Percentiles rank a stretch among this genome's conserved stretches.
Evolutionary conservation across 768 basidiomycete genomes (phyloP).

Genomic region (Chlorophyllum brunneum): DNA sequence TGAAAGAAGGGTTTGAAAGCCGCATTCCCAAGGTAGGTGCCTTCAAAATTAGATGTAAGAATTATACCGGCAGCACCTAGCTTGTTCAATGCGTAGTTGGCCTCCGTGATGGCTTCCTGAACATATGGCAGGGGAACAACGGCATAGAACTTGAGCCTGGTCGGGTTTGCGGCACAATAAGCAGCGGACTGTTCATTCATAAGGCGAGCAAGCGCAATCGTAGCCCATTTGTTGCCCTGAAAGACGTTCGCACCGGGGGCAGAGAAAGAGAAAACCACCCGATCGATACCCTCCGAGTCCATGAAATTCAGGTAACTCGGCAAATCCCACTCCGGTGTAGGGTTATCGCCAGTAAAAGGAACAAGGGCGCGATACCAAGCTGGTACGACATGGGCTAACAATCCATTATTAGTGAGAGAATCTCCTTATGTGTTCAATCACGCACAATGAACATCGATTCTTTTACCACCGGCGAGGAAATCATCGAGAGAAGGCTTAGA

Average conservation of each 20-base stretch:
- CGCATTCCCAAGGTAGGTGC: constrained; percentile 28
- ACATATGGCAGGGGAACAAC: constrained; percentile 32
- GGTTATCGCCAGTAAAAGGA: constrained; percentile 25
- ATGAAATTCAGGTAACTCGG: constrained; percentile 26
- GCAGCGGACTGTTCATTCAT: constrained; percentile 34
- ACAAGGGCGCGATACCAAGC: constrained; percentile 28
- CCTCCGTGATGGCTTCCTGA: constrained; percentile 28
- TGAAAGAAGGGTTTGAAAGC: constrained; percentile 27
- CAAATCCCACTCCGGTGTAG: constrained; percentile 29
- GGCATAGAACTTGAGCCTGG: constrained; percentile 29
- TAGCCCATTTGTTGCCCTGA: constrained; percentile 22
- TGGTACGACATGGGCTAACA: constrained; percentile 30
- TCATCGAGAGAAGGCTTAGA: background rate
- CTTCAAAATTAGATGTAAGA: constrained; percentile 30
- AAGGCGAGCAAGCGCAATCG: constrained; percentile 31
- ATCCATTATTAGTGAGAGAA: too few relatives aligned
- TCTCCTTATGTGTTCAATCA: background rate
- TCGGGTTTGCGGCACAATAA: constrained; percentile 24
- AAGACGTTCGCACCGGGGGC: constrained; percentile 30
- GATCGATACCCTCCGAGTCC: constrained; percentile 26
- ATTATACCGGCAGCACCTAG: constrained; percentile 32
- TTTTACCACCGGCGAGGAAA: constrained; percentile 7
- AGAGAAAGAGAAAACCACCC: constrained; percentile 28
- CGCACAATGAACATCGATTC: constrained; percentile 30
- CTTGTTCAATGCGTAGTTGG: constrained; percentile 25